Percentiles rank a stretch among this genome's conserved stretches.
phyloP scores from a whole-genome alignment of 768 basidiomycete species.

The Lyophyllum shimeji region DNA sequence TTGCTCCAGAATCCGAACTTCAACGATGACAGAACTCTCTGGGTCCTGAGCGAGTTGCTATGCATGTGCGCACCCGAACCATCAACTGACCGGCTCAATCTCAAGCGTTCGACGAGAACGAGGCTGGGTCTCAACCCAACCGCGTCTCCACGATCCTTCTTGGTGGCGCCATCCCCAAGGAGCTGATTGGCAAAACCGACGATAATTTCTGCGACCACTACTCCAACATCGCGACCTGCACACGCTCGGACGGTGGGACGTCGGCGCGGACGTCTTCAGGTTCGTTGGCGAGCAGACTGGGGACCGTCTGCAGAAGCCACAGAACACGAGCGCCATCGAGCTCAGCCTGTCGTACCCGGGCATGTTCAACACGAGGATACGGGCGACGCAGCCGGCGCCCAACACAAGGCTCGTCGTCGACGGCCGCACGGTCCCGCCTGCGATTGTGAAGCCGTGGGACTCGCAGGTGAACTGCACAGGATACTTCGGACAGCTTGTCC shows the following conservation, averaged over 20 bases:
- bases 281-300: constrained; percentile 47
- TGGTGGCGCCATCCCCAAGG: constrained; percentile 41
- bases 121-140: constrained; percentile 41
- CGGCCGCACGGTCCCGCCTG: constrained; percentile 22
- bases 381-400: constrained; percentile 19
- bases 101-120: constrained; percentile 56
- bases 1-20: constrained; percentile 50
- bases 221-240: constrained; percentile 56
- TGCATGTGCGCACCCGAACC: not conserved
- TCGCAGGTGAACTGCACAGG: constrained; percentile 22
- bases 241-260: constrained; percentile 48
- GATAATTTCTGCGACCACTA: constrained; percentile 61
- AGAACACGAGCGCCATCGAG: constrained; percentile 8
- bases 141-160: constrained; percentile 42
- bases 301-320: constrained; percentile 29
- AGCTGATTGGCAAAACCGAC: constrained; percentile 45
- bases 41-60: constrained; percentile 39
- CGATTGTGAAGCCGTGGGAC: constrained; percentile 23
- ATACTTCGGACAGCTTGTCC: constrained; percentile 20
- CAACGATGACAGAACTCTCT: constrained; percentile 54
- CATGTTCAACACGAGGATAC: constrained; percentile 19
- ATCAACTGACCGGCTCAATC: not conserved
- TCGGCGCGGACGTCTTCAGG: constrained; percentile 49
- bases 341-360: constrained; percentile 29
- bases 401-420: constrained; percentile 26